Evolutionary conservation across 257 asterid species (phyloP).

Genomic region (Solanum chiquidenum): DNA sequence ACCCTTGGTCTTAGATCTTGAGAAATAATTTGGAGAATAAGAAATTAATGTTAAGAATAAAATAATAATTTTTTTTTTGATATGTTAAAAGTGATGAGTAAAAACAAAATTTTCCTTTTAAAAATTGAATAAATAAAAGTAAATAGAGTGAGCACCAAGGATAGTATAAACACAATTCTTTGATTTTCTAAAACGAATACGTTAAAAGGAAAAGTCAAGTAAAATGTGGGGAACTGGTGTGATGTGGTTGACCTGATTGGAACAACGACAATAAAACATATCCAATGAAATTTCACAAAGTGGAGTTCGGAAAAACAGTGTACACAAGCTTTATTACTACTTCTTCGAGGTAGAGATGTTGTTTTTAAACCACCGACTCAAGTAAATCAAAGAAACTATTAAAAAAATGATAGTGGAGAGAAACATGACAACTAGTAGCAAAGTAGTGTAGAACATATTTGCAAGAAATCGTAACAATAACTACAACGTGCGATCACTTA

Average conservation of each 20-base stretch:
- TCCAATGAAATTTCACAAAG: no score
- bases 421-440: neutral
- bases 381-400: neutral
- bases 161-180: neutral
- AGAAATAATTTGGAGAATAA: neutral
- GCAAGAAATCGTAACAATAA: neutral
- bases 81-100: no score
- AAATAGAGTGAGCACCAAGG: neutral
- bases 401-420: no score
- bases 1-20: neutral
- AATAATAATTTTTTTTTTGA: no score
- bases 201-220: no score
- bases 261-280: no score
- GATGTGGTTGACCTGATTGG: neutral
- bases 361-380: neutral
- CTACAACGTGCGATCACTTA: neutral
- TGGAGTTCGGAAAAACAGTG: neutral
- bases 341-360: fast-evolving
- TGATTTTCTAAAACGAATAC: no score
- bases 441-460: no score
- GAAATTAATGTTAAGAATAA: neutral
- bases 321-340: neutral
- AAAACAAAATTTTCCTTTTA: no score
- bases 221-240: neutral
- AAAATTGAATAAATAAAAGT: no score